These are phyloP conservation scores for Lasiosphaeris hirsuta DNA, from an alignment of 495 filamentous ascomycete genomes.

Conservation along the genomic window DNA sequence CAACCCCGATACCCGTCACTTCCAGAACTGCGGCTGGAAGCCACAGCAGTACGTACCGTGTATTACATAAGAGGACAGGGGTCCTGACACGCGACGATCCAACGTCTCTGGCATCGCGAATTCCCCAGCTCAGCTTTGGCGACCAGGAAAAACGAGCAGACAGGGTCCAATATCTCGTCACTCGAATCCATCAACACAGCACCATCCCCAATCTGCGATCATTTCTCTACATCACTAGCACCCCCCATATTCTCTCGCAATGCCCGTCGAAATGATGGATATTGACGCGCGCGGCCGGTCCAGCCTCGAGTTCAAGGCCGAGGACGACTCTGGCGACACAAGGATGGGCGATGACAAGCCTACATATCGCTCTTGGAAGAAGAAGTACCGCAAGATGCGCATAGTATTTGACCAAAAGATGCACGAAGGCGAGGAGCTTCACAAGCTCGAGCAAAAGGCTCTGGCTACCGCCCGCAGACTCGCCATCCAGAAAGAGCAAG, in stretches of 20 bases:
- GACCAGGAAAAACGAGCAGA: no score
- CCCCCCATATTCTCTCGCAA: neutral
- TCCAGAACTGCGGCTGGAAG: no score
- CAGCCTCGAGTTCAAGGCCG: slow-evolving; percentile 26
- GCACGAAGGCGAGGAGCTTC: slow-evolving; percentile 72
- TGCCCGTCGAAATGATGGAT: slow-evolving; percentile 21
- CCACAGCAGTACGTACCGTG: neutral
- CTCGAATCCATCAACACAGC: neutral
- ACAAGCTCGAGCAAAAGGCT: slow-evolving; percentile 73
- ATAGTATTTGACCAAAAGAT: slow-evolving; percentile 79
- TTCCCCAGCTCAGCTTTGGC: neutral
- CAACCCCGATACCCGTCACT: no score
- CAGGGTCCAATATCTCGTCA: neutral
- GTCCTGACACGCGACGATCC: slow-evolving; percentile 12
- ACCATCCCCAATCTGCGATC: neutral
- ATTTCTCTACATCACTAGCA: neutral
- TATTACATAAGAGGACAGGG: slow-evolving; percentile 9
- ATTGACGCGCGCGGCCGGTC: slow-evolving; percentile 20
- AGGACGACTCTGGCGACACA: slow-evolving; percentile 33
- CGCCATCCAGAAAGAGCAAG: slow-evolving; percentile 77
- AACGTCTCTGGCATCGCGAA: slow-evolving; percentile 5
- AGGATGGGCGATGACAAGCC: slow-evolving; percentile 35
- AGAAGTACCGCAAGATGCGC: slow-evolving; percentile 94
- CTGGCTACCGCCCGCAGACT: slow-evolving; percentile 72
- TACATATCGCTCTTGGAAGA: slow-evolving; percentile 57